A percentile compares a stretch with the other conserved stretches of the same genome.
phyloP scores from a whole-genome alignment of 2,329 filamentous ascomycete genomes.

The Pseudogymnoascus pannorum region DNA sequence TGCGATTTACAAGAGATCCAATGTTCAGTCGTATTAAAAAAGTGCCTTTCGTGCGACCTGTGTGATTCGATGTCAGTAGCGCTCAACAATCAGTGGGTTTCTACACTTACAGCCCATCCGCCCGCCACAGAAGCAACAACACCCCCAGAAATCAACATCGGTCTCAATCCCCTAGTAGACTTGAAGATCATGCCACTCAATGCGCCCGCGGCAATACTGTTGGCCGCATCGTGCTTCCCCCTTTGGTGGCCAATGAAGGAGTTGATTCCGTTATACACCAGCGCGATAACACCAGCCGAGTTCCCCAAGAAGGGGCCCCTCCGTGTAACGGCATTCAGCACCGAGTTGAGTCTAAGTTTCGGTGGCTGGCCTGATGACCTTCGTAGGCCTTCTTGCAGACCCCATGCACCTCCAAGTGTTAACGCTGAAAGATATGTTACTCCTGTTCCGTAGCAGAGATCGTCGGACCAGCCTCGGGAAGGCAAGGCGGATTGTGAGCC shows the following conservation, averaged over 20 bases:
- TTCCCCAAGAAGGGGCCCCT: constrained; percentile 94
- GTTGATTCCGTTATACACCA: constrained; percentile 93
- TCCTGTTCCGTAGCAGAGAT: constrained; percentile 95
- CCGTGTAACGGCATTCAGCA: constrained; percentile 88
- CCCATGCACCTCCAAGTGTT: constrained; percentile 82
- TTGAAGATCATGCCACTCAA: constrained; percentile 94
- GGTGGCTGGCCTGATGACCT: constrained; percentile 71
- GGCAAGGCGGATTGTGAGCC: constrained; percentile 82
- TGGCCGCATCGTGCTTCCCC: constrained; percentile 82
- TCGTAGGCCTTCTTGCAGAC: constrained; percentile 79
- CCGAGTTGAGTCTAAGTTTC: constrained; percentile 86
- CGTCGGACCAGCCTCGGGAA: constrained; percentile 94
- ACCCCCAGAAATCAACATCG: constrained; percentile 90
- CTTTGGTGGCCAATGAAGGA: constrained; percentile 71
- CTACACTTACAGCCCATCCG: constrained; percentile 73
- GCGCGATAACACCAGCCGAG: constrained; percentile 88
- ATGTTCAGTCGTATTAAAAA: constrained; percentile 30
- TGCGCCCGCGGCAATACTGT: constrained; percentile 78
- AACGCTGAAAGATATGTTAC: constrained; percentile 88
- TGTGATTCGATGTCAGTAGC: constrained; percentile 17
- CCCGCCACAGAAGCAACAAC: constrained; percentile 83
- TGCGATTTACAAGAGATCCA: constrained; percentile 8
- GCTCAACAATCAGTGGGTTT: not conserved
- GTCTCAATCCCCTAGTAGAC: constrained; percentile 80
- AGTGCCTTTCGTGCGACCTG: constrained; percentile 45